Evolutionary conservation across 1,284 basidiomycete species (phyloP).

Genomic region (Exobasidium cylindrosporum): DNA sequence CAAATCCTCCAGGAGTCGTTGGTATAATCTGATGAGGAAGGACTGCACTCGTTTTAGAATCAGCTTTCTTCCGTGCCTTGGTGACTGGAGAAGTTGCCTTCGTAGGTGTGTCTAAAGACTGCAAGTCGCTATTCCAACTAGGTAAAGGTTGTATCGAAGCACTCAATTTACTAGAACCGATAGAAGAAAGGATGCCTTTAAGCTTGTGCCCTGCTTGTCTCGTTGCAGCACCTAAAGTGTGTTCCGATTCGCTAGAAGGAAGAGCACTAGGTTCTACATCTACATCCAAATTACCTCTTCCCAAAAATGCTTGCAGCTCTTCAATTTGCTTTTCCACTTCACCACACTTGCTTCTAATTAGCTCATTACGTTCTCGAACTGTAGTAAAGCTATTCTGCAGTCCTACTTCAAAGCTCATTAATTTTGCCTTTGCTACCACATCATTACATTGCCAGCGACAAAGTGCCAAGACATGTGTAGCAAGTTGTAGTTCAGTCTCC

Average conservation of each 20-base stretch:
- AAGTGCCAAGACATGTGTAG: conserved; percentile 22
- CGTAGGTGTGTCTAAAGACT: not conserved
- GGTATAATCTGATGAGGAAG: not conserved
- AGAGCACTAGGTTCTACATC: not conserved
- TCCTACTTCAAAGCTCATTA: not conserved
- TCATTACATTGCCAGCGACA: conserved; percentile 23
- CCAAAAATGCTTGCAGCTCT: not conserved
- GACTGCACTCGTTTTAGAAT: not conserved
- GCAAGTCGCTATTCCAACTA: not conserved
- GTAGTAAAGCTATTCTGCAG: not conserved
- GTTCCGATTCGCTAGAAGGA: not conserved
- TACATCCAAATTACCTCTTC: not conserved
- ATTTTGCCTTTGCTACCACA: not conserved
- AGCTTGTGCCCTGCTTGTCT: conserved; percentile 17
- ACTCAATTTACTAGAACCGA: conserved; percentile 6
- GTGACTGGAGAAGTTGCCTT: not conserved
- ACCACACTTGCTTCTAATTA: not conserved
- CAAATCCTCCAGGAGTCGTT: not conserved
- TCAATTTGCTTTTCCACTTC: not conserved
- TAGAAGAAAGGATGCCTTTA: conserved; percentile 14
- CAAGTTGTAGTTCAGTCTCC: conserved; percentile 27
- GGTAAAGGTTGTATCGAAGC: not conserved
- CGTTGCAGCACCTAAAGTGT: not conserved
- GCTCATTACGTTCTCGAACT: not conserved
- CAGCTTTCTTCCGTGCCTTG: not conserved